Evolutionary conservation across 306 rosid genomes (phyloP), one percentile per base, ranked within the genome.

Genomic region (Sphenostylis stenocarpa): DNA sequence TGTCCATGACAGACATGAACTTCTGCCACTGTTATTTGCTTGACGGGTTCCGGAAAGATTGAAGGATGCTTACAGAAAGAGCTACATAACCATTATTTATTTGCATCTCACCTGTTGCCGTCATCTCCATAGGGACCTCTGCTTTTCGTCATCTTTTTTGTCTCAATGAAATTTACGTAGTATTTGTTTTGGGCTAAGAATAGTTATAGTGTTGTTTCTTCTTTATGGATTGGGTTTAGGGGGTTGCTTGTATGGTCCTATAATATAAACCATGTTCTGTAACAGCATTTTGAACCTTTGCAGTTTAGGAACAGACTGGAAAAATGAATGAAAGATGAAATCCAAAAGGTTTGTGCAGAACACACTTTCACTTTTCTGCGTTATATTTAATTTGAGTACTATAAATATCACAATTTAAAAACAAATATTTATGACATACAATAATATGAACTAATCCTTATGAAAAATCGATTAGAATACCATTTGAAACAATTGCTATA

Each of bases 11-110:
- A 4, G 71, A 79, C 67, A 5, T 70, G 81, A 67, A 83, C 80
- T 61, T 81, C 80, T 73, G 77, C 67, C 65, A 47, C 70, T 63
- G 87, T 71, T 20, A 76, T 68, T 71, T 49, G 74, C 80, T 66
- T 78, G 69, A 38, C 48, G 38, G 69, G 63, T 68, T 61, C 56
- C 31, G 66, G 74, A 70, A n/a, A 81, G 77, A 44, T 67, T 41
- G 82, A 75, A 76, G 45, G 83, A 70, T 73, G 85, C 84, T 72
- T 31, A 69, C 19, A 65, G 16, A 57, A 69, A 74, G 73, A 65
- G 55, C 69, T 38, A 62, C 78, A 68, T 71, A 83, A 48, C 66
- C 53, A 36, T 28, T 70, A 38, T 78, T 79, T 19, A 60, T 82
- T 23, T 34, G 72, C 80, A 81, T 67, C 72, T 61, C 77, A 31